phyloP scores from a whole-genome alignment of 441 rosid species.

The Viola pubescens region DNA sequence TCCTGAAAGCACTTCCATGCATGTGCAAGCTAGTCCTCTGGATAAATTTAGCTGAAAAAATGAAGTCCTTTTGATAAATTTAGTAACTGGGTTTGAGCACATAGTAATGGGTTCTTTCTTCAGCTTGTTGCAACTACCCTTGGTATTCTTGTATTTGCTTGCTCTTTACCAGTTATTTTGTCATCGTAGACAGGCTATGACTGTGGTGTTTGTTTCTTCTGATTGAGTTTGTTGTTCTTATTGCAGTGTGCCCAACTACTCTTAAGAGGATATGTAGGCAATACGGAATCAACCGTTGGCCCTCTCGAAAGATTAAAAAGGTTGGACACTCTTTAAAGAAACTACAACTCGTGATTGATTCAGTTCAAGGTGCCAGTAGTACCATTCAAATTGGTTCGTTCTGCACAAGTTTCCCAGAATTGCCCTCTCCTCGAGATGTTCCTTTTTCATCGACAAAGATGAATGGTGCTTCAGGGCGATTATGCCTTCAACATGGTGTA shows the following conservation, averaged over 20 bases:
- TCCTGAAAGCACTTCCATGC: too few relatives aligned
- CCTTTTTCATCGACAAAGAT: slow-evolving; percentile 15
- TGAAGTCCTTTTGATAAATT: too few relatives aligned
- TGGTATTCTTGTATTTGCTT: too few relatives aligned
- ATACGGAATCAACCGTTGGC: slow-evolving; percentile 29
- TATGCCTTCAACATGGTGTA: slow-evolving; percentile 16
- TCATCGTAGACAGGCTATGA: not conserved
- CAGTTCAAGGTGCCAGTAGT: slow-evolving; percentile 36
- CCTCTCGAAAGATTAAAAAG: slow-evolving; percentile 32
- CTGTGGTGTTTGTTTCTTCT: slow-evolving; percentile 1
- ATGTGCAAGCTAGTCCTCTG: too few relatives aligned
- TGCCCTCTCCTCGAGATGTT: slow-evolving; percentile 23
- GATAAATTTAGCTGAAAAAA: too few relatives aligned
- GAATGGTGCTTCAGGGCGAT: slow-evolving; percentile 9
- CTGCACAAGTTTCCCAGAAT: slow-evolving; percentile 38
- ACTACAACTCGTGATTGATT: slow-evolving; percentile 27
- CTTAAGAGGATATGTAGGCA: slow-evolving; percentile 40
- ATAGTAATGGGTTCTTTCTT: too few relatives aligned
- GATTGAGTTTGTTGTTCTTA: slow-evolving; percentile 3
- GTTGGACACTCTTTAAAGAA: slow-evolving; percentile 28
- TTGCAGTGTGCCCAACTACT: slow-evolving; percentile 53
- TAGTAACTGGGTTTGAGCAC: too few relatives aligned
- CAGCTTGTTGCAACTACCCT: too few relatives aligned
- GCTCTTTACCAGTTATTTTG: too few relatives aligned
- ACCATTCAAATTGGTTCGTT: slow-evolving; percentile 37